Evolutionary conservation across 495 filamentous ascomycete species (phyloP).

Genomic region (Aspergillus indologenus): DNA sequence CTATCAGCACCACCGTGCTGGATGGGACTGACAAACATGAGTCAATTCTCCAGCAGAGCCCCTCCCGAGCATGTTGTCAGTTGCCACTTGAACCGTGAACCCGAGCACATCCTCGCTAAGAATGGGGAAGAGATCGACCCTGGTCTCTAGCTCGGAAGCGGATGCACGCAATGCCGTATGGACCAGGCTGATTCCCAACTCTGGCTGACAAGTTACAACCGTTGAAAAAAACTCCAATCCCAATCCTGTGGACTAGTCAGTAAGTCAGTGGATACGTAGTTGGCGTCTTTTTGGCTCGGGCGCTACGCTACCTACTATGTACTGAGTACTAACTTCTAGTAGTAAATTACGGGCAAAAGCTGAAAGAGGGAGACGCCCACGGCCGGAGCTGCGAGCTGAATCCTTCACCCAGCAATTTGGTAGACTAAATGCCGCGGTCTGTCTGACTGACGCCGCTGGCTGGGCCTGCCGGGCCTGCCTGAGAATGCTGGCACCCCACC

Average conservation of each 20-base stretch:
- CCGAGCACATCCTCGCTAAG: neutral
- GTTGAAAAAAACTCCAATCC: neutral
- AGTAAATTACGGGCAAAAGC: slow-evolving; percentile 10
- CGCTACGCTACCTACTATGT: too few relatives aligned
- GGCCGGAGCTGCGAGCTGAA: slow-evolving; percentile 17
- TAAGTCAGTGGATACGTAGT: neutral
- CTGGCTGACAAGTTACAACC: neutral
- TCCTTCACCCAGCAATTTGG: slow-evolving; percentile 21
- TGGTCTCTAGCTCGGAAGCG: slow-evolving; percentile 16
- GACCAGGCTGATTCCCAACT: neutral
- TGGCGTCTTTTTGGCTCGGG: slow-evolving; percentile 12
- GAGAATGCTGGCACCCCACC: slow-evolving; percentile 11
- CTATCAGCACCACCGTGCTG: too few relatives aligned
- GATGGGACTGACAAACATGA: neutral
- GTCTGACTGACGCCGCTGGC: slow-evolving; percentile 9
- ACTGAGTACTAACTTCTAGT: too few relatives aligned
- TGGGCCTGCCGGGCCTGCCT: too few relatives aligned
- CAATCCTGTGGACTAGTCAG: neutral
- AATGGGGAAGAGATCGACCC: neutral
- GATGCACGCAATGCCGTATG: slow-evolving; percentile 19
- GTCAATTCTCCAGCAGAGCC: neutral
- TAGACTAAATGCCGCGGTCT: slow-evolving; percentile 6
- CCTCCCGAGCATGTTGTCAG: neutral
- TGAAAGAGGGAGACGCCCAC: slow-evolving; percentile 11
- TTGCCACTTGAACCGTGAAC: neutral